Conservation (phyloP, 179 eudicot genomes). For the Beta lomatogona region DNA sequence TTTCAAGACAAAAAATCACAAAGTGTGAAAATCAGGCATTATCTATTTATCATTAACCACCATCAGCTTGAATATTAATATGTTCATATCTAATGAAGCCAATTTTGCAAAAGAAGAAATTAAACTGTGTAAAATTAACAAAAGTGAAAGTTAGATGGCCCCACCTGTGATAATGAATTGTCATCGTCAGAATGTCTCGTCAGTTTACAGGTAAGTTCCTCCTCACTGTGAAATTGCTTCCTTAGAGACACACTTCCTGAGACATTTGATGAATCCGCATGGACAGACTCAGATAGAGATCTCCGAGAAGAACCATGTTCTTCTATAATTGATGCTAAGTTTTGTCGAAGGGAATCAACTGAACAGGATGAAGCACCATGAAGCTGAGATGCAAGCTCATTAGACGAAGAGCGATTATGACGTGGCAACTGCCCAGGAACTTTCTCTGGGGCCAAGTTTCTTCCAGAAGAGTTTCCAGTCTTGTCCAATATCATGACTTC, state of each 20-base stretch:
- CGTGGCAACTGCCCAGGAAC: conserved; percentile 37
- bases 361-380: conserved; percentile 42
- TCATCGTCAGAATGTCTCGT: conserved; percentile 56
- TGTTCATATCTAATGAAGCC: background rate
- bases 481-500: conserved; percentile 75
- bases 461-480: conserved; percentile 52
- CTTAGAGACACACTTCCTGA: conserved; percentile 77
- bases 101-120: background rate
- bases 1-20: background rate
- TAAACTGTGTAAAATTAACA: background rate
- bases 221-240: conserved; percentile 68
- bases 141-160: background rate
- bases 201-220: conserved; percentile 42
- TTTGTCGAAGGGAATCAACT: conserved; percentile 60
- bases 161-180: conserved; percentile 50
- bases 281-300: conserved; percentile 78
- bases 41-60: background rate
- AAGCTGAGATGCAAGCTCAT: conserved; percentile 50
- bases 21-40: background rate
- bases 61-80: background rate
- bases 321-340: conserved; percentile 72
- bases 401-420: conserved; percentile 47
- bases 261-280: conserved; percentile 50
- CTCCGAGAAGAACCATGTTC: conserved; percentile 91
- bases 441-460: conserved; percentile 42